These are phyloP conservation scores for Parafenestella ontariensis DNA, from an alignment of 2,329 filamentous ascomycete species.

Conservation along the genomic window DNA sequence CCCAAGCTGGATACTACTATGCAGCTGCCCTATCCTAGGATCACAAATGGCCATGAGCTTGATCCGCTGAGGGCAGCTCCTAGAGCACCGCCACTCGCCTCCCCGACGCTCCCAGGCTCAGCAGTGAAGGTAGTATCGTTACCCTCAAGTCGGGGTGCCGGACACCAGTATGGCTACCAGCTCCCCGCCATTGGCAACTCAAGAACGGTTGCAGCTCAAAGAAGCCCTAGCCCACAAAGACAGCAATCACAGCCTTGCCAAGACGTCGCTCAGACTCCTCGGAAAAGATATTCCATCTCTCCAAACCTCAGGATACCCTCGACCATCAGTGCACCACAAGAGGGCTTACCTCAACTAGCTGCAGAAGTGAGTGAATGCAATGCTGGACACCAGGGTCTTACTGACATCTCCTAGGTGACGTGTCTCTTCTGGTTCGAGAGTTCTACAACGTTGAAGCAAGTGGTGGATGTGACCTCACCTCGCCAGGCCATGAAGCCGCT, in stretches of 20 bases:
- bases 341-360: conserved; percentile 50
- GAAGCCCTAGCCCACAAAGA: conserved; percentile 31
- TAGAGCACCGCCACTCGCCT: conserved; percentile 39
- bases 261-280: conserved; percentile 31
- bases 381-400: not conserved
- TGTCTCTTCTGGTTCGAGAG: conserved; percentile 98
- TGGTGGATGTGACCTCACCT: conserved; percentile 66
- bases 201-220: conserved; percentile 32
- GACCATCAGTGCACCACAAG: conserved; percentile 48
- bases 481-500: conserved; percentile 61
- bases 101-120: conserved; percentile 42
- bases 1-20: conserved; percentile 41
- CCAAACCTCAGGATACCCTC: conserved; percentile 47
- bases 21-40: conserved; percentile 43
- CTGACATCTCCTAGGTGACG: conserved; percentile 70
- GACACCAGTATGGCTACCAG: conserved; percentile 43
- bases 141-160: conserved; percentile 33
- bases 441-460: conserved; percentile 76
- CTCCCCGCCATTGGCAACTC: conserved; percentile 47
- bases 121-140: conserved; percentile 42
- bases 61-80: conserved; percentile 28
- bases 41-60: conserved; percentile 31
- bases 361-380: conserved; percentile 43
- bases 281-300: conserved; percentile 43
- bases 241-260: conserved; percentile 25